Conservation (phyloP, 306 rosid species). For the Ceratonia siliqua region DNA sequence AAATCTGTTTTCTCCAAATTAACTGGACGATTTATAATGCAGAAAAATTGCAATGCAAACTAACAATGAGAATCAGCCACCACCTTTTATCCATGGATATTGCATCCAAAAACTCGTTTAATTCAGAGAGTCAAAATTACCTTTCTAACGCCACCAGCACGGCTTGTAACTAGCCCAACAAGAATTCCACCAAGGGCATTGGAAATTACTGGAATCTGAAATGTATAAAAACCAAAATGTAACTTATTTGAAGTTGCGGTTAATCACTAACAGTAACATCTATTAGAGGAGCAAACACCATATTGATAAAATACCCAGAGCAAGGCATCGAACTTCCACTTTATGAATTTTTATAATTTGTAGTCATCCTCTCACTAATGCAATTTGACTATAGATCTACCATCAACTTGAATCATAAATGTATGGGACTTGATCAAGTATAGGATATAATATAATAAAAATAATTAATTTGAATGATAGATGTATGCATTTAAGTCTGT, state of each 20-base stretch:
- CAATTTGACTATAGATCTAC: not conserved
- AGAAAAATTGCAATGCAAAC: not conserved
- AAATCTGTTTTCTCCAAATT: slow-evolving; percentile 3
- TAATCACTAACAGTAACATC: slow-evolving; percentile 22
- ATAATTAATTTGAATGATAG: not conserved
- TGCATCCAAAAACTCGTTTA: slow-evolving; percentile 13
- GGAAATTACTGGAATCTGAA: slow-evolving; percentile 80
- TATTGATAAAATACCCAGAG: slow-evolving; percentile 17
- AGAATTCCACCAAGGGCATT: slow-evolving; percentile 98
- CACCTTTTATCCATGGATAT: not conserved
- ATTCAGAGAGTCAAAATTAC: slow-evolving; percentile 46
- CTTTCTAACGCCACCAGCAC: slow-evolving; percentile 98
- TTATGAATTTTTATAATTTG: slow-evolving; percentile 12
- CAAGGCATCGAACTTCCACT: not conserved
- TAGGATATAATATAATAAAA: not conserved
- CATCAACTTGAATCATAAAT: slow-evolving; percentile 10
- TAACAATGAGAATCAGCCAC: not conserved
- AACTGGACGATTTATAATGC: not conserved
- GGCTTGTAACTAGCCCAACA: slow-evolving; percentile 84
- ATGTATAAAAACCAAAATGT: slow-evolving; percentile 18
- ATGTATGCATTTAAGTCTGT: slow-evolving; percentile 18
- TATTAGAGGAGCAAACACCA: slow-evolving; percentile 6
- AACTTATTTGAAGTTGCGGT: slow-evolving; percentile 21
- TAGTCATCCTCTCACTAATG: not conserved
- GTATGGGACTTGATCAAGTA: not conserved